Evolutionary conservation across 495 filamentous ascomycete species (phyloP).

Genomic region (Penicillium steckii): DNA sequence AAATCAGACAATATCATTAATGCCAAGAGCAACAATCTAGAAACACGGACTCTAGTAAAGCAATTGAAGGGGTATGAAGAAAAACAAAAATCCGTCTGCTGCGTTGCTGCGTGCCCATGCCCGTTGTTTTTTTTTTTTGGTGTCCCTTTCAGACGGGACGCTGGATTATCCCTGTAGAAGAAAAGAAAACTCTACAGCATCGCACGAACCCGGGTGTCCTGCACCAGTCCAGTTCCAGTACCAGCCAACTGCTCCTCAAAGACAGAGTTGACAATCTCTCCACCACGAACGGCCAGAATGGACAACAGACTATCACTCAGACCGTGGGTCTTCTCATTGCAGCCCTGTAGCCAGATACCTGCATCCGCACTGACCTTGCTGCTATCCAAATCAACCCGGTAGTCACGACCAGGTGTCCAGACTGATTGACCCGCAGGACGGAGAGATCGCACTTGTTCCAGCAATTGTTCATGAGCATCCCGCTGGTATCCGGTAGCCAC

Average conservation of each 20-base stretch:
- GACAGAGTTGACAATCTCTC: conserved; percentile 74
- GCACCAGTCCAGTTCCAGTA: conserved; percentile 30
- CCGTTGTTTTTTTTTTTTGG: not conserved
- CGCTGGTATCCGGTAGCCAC: conserved; percentile 85
- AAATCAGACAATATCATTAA: too few species aligned
- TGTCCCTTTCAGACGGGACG: not conserved
- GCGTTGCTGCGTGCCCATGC: too few species aligned
- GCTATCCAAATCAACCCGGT: conserved; percentile 65
- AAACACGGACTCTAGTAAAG: not conserved
- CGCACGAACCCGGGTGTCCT: conserved; percentile 41
- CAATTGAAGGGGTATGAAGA: not conserved
- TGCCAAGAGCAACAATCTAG: not conserved
- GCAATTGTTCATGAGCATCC: conserved; percentile 74
- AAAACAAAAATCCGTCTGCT: too few species aligned
- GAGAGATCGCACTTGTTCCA: conserved; percentile 61
- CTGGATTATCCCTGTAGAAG: too few species aligned
- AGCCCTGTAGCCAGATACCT: conserved; percentile 93
- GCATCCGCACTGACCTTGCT: conserved; percentile 60
- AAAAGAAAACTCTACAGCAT: conserved; percentile 32
- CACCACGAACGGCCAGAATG: conserved; percentile 70
- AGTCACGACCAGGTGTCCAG: conserved; percentile 58
- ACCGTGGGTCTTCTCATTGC: conserved; percentile 89
- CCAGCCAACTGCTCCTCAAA: conserved; percentile 54
- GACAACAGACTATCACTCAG: conserved; percentile 79
- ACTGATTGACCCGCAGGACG: conserved; percentile 50